Percentiles rank a stretch among this genome's conserved stretches.
Evolutionary conservation across 345 rosid genomes (phyloP).

Genomic region (Nasturtium officinale): DNA sequence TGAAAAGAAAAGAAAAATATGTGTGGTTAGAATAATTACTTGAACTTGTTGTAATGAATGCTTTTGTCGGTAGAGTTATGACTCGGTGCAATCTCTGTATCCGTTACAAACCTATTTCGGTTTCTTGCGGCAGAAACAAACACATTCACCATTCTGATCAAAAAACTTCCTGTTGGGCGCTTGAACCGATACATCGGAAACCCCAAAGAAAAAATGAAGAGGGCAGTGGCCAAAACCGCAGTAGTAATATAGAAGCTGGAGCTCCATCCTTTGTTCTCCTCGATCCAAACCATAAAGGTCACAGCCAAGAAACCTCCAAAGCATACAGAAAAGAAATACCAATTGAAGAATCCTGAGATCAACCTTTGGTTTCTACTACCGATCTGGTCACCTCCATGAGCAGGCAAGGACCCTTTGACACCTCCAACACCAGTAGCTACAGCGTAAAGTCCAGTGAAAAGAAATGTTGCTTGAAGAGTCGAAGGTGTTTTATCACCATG

Average conservation of each 20-base stretch:
- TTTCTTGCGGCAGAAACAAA: constrained; percentile 51
- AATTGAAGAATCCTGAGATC: constrained; percentile 59
- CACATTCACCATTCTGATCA: constrained; percentile 52
- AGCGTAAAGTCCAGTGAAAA: constrained; percentile 53
- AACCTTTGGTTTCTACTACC: constrained; percentile 43
- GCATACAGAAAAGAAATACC: constrained; percentile 60
- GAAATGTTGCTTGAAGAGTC: constrained; percentile 44
- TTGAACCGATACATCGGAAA: constrained; percentile 52
- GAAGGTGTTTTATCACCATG: constrained; percentile 35
- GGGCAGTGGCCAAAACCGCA: constrained; percentile 38
- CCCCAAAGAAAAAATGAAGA: constrained; percentile 50
- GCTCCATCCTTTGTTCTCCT: constrained; percentile 65
- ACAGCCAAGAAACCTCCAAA: constrained; percentile 54
- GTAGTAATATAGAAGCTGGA: constrained; percentile 47
- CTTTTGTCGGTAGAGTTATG: constrained; percentile 27
- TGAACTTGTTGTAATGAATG: constrained; percentile 45
- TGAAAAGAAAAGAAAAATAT: not conserved
- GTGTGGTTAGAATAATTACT: constrained; percentile 36
- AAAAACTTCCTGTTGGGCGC: constrained; percentile 55
- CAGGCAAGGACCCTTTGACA: constrained; percentile 59
- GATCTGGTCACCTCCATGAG: constrained; percentile 71
- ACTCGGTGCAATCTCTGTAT: constrained; percentile 10
- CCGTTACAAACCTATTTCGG: constrained; percentile 41
- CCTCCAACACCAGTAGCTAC: constrained; percentile 66
- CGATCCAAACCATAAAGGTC: constrained; percentile 65